phyloP scores from a whole-genome alignment of 108 stramenopile species.

The Schizochytrium sp. region DNA sequence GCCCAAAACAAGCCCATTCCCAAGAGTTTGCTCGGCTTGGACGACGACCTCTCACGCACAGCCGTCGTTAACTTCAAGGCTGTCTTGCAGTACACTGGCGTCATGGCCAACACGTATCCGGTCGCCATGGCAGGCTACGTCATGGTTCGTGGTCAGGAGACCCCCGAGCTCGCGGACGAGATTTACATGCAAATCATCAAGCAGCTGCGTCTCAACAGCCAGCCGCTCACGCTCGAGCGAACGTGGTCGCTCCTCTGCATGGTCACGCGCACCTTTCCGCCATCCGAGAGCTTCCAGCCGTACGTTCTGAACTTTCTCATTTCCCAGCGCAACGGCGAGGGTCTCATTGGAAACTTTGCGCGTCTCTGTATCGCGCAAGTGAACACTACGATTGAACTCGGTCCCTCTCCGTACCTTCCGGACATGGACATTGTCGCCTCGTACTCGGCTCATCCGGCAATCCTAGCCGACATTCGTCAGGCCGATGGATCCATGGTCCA shows the following conservation, averaged over 20 bases:
- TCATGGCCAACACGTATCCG: conserved; percentile 56
- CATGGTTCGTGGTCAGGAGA: conserved; percentile 51
- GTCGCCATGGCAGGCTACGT: conserved; percentile 59
- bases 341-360: conserved; percentile 50
- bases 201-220: conserved; percentile 50
- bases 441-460: conserved; percentile 57
- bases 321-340: conserved; percentile 29
- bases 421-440: conserved; percentile 52
- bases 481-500: conserved; percentile 48
- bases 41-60: conserved; percentile 39
- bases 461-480: conserved; percentile 52
- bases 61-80: conserved; percentile 50
- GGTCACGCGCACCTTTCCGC: conserved; percentile 56
- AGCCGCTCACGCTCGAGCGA: conserved; percentile 37
- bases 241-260: conserved; percentile 64
- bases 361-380: conserved; percentile 46
- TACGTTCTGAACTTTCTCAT: conserved; percentile 55
- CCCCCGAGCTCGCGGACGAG: conserved; percentile 49
- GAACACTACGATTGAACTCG: conserved; percentile 46
- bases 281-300: conserved; percentile 50
- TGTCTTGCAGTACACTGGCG: conserved; percentile 55
- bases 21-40: conserved; percentile 47
- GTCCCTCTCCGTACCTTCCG: conserved; percentile 49
- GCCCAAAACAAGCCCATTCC: conserved; percentile 43
- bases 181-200: conserved; percentile 54